Evolutionary conservation across 768 basidiomycete species (phyloP).

Genomic region (Podaxis pistillaris): DNA sequence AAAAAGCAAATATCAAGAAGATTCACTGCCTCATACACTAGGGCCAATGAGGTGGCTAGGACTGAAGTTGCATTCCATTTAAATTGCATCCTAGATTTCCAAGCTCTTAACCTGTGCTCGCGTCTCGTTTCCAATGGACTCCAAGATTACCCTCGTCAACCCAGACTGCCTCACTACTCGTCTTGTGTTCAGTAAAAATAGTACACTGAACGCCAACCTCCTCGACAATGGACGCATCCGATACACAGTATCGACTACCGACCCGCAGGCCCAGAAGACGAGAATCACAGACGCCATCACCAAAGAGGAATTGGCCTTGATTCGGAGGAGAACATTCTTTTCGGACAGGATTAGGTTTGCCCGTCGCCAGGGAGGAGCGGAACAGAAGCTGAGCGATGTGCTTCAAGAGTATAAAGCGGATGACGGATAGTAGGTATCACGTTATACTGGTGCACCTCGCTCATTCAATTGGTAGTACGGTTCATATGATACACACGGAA

Average conservation of each 20-base stretch:
- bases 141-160: conserved; percentile 17
- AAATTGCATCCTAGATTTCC: neutral
- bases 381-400: conserved; percentile 23
- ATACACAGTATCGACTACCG: conserved; percentile 21
- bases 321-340: conserved; percentile 19
- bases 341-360: conserved; percentile 25
- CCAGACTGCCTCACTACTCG: conserved; percentile 3
- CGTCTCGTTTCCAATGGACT: conserved; percentile 2
- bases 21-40: no score
- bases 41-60: no score
- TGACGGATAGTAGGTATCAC: conserved; percentile 18
- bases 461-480: neutral
- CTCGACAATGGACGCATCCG: conserved; percentile 19
- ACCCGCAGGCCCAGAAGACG: conserved; percentile 18
- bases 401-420: conserved; percentile 14
- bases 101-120: neutral
- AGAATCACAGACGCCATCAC: conserved; percentile 21
- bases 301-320: conserved; percentile 18
- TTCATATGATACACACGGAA: conserved; percentile 15
- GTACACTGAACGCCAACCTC: conserved; percentile 20
- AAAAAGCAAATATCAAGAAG: no score
- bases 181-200: conserved; percentile 23
- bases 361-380: conserved; percentile 18
- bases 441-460: neutral
- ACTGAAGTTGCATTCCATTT: no score